Conservation (phyloP, 108 stramenopile species). For the Nitzschia sp. region DNA sequence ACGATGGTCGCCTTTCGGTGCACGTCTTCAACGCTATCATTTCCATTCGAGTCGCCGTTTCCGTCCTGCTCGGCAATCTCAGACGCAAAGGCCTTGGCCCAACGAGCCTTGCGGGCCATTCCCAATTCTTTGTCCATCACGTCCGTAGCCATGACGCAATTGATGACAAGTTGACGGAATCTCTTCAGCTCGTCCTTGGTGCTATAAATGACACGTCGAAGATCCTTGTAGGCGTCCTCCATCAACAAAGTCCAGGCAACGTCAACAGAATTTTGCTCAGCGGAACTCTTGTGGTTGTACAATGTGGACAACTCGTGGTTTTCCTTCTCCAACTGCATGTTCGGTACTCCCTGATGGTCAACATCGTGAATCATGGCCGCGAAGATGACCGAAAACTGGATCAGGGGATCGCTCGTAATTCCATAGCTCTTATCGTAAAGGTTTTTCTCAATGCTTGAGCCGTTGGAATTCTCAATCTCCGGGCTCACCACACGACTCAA, state of each 20-base stretch:
- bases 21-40: neutral
- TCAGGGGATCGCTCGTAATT: conserved; percentile 15
- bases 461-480: neutral
- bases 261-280: conserved; percentile 22
- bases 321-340: conserved; percentile 2
- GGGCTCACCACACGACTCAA: conserved; percentile 5
- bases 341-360: conserved; percentile 20
- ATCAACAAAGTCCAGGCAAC: conserved; percentile 13
- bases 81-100: conserved; percentile 18
- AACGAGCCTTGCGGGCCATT: conserved; percentile 12
- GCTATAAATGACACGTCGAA: conserved; percentile 2
- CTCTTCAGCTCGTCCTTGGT: conserved; percentile 8
- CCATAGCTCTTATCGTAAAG: conserved; percentile 8
- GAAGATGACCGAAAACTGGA: conserved; percentile 7
- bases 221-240: conserved; percentile 1
- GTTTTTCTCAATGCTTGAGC: neutral
- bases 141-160: conserved; percentile 21
- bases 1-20: conserved; percentile 26
- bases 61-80: neutral
- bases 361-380: conserved; percentile 16
- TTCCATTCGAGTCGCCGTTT: too few relatives aligned
- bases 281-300: conserved; percentile 6
- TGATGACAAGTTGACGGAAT: conserved; percentile 21
- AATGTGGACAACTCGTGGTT: neutral
- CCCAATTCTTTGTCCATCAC: conserved; percentile 12